Conservation (phyloP, 1,284 basidiomycete species). For the Boletus albobrunnescens region DNA sequence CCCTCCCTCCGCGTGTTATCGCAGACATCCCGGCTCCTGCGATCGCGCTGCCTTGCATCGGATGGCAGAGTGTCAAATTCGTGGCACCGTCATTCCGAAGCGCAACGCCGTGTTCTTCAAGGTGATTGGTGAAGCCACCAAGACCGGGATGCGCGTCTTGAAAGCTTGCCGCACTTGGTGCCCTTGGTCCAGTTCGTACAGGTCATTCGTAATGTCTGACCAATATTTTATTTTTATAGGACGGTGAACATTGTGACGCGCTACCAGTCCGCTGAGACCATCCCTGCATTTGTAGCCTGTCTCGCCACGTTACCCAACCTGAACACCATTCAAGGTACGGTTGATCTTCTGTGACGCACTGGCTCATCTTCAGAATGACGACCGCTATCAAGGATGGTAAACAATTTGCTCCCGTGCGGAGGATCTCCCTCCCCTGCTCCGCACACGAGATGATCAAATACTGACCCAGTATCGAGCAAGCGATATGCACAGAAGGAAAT, state of each 20-base stretch:
- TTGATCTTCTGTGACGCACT: too few species aligned
- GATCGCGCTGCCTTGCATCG: slow-evolving; percentile 10
- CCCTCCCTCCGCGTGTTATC: slow-evolving; percentile 1
- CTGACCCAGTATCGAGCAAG: slow-evolving; percentile 29
- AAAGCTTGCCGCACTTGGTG: slow-evolving; percentile 4
- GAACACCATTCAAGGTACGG: too few species aligned
- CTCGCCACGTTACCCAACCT: too few species aligned
- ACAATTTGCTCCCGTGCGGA: slow-evolving; percentile 29
- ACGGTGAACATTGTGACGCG: too few species aligned
- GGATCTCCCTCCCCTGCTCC: slow-evolving; percentile 24
- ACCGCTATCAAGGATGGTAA: slow-evolving; percentile 26
- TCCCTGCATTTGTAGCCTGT: too few species aligned
- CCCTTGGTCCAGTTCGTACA: slow-evolving; percentile 14
- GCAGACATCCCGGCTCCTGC: slow-evolving; percentile 6
- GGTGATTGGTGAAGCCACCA: background rate
- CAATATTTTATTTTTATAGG: background rate
- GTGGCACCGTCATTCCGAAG: background rate
- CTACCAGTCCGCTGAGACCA: too few species aligned
- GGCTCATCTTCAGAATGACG: slow-evolving; percentile 16
- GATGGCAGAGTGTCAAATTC: slow-evolving; percentile 8
- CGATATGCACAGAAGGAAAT: slow-evolving; percentile 18
- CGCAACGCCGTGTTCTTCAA: background rate
- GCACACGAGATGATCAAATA: slow-evolving; percentile 34
- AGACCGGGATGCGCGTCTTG: background rate
- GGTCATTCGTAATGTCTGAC: background rate